Evolutionary conservation across 371 early-diverging fungal species (phyloP).

Genomic region (Circinella umbellata): DNA sequence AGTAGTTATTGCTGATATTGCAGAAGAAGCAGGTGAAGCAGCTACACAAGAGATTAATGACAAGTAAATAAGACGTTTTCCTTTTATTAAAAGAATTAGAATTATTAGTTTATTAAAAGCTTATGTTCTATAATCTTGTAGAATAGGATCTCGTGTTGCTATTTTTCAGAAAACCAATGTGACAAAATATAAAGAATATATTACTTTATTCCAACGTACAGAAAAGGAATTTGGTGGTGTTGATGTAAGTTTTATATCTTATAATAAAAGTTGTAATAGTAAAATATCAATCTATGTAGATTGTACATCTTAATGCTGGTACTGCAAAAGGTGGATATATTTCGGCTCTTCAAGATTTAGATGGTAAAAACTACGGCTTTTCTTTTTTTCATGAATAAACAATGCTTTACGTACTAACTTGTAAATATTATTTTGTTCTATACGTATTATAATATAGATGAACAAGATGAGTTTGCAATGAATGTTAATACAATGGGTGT

Average conservation of each 20-base stretch:
- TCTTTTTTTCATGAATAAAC: neutral
- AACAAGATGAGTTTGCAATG: slow-evolving; percentile 46
- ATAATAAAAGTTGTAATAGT: no score
- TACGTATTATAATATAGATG: slow-evolving; percentile 15
- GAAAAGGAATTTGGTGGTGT: slow-evolving; percentile 31
- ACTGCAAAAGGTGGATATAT: slow-evolving; percentile 24
- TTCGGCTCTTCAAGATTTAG: slow-evolving; percentile 29
- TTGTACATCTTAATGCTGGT: slow-evolving; percentile 33
- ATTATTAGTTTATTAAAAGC: no score
- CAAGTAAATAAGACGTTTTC: no score
- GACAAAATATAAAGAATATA: slow-evolving; percentile 27
- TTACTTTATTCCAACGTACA: neutral
- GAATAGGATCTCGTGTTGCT: slow-evolving; percentile 14
- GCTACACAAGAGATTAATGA: no score
- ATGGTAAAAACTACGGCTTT: slow-evolving; percentile 17
- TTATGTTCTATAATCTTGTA: no score
- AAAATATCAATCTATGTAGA: slow-evolving; percentile 1
- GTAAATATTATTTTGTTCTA: neutral
- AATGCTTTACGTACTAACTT: no score
- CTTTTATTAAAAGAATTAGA: no score
- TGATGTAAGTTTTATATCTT: slow-evolving; percentile 38
- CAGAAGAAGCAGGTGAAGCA: slow-evolving; percentile 41
- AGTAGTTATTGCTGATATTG: slow-evolving; percentile 67
- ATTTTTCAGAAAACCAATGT: slow-evolving; percentile 62
- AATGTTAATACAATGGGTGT: slow-evolving; percentile 73